Base-by-base conservation (phyloP, 1,139 yeast genomes). In the Suhomyces wounanorum region DNA sequence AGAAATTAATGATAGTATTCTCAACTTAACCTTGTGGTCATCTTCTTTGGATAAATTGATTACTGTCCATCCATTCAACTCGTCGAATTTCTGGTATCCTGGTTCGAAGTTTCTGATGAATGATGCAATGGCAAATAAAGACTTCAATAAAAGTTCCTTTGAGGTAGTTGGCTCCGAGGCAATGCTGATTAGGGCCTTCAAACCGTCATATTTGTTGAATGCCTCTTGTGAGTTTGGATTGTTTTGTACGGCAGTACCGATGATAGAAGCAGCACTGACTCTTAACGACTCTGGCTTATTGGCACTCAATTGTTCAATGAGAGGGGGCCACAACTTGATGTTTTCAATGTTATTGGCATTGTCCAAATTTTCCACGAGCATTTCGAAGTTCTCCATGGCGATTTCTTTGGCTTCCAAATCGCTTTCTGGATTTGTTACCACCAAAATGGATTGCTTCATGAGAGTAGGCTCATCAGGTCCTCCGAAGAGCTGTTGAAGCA, bases 221-320 rank as follows among this genome's bases (percentile, higher is more conserved):
- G 82, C 88, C 49, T 77, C 75, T 68, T 91, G 97, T 3, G 92
- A 77, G 52, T 78, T 79, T 1, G 83, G 84, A 65, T 94, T 94
- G 66, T 94, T 94, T 68, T 94, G 99, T 1, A 89, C 96, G 0
- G 98, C 96, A 1, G 94, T 88, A 2, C 96, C 97, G 33, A 92
- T 79, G 40, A 89, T 82, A 48, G 96, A 85, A 58, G 90, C 81
- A 8, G 92, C 85, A 55, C 75, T 70, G 14, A 80, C 72, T 52
- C 85, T 75, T 47, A 91, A 69, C 5, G 75, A 67, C 9, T 43
- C 49, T 1, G 68, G 66, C 11, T 54, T 53, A 18, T 76, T 75
- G 3, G 73, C 69, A 39, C 72, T 70, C 48, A 88, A 70, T 50
- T 83, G 80, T 0, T 66, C 67, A 39, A 89, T 71, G 44, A 91